Conservation (phyloP, 441 rosid genomes). For the Jatropha multifida region DNA sequence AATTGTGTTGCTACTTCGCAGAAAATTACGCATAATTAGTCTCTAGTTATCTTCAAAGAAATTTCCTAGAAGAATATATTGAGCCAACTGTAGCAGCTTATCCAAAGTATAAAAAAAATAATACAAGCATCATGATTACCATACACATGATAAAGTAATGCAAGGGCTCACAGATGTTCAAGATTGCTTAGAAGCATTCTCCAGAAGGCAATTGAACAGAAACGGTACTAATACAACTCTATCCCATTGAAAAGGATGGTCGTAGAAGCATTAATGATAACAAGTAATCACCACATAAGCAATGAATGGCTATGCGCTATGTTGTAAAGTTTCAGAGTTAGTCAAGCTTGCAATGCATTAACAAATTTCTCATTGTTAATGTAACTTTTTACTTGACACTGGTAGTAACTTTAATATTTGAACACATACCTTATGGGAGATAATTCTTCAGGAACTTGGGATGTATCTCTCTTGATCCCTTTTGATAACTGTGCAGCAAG, state of each 20-base stretch:
- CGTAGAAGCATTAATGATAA: not conserved
- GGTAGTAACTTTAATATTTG: not conserved
- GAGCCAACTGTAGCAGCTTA: conserved; percentile 2
- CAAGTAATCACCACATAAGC: not conserved
- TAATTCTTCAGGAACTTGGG: conserved; percentile 64
- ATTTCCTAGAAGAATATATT: conserved; percentile 5
- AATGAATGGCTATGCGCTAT: not conserved
- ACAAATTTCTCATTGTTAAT: not conserved
- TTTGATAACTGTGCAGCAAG: conserved; percentile 84
- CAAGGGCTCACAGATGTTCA: not conserved
- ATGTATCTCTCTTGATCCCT: conserved; percentile 61
- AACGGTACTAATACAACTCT: not conserved
- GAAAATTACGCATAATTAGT: not conserved
- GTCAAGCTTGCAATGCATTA: not conserved
- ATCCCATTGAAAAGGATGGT: not conserved
- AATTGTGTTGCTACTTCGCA: conserved; percentile 11
- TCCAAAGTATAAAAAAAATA: not conserved
- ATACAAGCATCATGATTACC: not conserved
- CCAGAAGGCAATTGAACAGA: conserved; percentile 6
- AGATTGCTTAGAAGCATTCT: not conserved
- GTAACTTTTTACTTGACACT: not conserved
- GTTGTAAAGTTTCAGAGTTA: not conserved
- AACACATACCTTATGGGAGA: conserved; percentile 58
- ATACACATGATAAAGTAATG: not conserved
- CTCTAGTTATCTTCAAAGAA: not conserved